Percentiles rank a stretch among this genome's conserved stretches.
Conservation (phyloP, 805 yeast genomes). For the Candida parachauliodes region DNA sequence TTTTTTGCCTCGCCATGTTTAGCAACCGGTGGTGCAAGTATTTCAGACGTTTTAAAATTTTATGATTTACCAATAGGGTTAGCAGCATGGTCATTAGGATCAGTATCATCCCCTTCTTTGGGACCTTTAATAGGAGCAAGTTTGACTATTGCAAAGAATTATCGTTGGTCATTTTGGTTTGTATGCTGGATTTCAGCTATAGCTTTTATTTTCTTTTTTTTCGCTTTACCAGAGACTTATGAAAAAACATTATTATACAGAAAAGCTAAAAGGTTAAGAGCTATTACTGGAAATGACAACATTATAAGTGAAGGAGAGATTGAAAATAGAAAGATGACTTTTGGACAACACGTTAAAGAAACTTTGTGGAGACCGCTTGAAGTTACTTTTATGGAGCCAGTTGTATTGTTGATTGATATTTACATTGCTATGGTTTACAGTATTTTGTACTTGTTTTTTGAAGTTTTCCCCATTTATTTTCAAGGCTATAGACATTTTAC, state of each 20-base stretch:
- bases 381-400: conserved; percentile 50
- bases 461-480: conserved; percentile 58
- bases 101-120: conserved; percentile 50
- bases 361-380: conserved; percentile 48
- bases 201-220: conserved; percentile 21
- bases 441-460: conserved; percentile 52
- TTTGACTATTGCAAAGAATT: conserved; percentile 36
- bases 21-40: conserved; percentile 56
- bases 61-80: conserved; percentile 45
- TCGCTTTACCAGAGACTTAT: conserved; percentile 49
- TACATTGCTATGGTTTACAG: conserved; percentile 53
- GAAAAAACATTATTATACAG: conserved; percentile 41
- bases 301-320: conserved; percentile 40
- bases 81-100: conserved; percentile 51
- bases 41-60: conserved; percentile 46
- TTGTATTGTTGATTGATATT: conserved; percentile 47
- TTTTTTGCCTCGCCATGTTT: conserved; percentile 53
- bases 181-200: conserved; percentile 26
- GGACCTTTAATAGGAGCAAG: conserved; percentile 59
- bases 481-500: conserved; percentile 43
- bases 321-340: conserved; percentile 20
- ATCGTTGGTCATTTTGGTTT: conserved; percentile 53
- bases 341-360: conserved; percentile 20
- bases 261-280: conserved; percentile 47
- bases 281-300: conserved; percentile 44